Evolutionary conservation across 345 rosid genomes (phyloP), one percentile per base, ranked within the genome.

Genomic region (Moricandia moricandioides): DNA sequence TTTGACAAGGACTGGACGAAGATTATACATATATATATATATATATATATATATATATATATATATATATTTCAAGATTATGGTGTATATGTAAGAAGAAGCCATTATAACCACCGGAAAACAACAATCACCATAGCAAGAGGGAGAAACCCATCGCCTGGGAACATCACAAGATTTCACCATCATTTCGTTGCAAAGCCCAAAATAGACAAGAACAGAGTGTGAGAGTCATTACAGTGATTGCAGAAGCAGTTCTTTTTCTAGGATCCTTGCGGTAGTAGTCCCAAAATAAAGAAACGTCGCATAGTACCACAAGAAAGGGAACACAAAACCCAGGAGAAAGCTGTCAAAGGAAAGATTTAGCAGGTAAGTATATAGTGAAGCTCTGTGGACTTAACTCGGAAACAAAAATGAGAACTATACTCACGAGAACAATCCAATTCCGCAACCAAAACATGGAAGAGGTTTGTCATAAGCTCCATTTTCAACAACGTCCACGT

Each of bases 231-330:
- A 45, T 85, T 87, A 93, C 98, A 79, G 93, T 86, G 67, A 93
- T 85, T 65, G 97, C 96, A 10, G 98, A 87, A 70, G 98, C 98
- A 69, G 96, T 96, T 73, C 98, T 88, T 80, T 94, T 97, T 83
- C 98, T 84, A 49, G 98, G 97, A 84, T 94, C 98, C 75, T 86
- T 94, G 13, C 95, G 91, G 84, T 88, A 90, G 84, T 85, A 84
- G 72, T 94, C 33, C 97, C 96, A 27, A 94, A 87, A 74, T 90
- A 47, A 2, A 47, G 54, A 47, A n/a, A 47, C 8, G 98, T 83
- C 1, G 96, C 93, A 62, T 89, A 94, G 85, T 79, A 94, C 98
- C 97, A 94, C 89, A 91, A 80, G 51, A 85, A 55, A 8, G 98
- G 98, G 84, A 86, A 86, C 17, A 78, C 61, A 31, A 94, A 94